Conservation (phyloP, 192 early-diverging fungal species). For the Entrophospora sp. region DNA sequence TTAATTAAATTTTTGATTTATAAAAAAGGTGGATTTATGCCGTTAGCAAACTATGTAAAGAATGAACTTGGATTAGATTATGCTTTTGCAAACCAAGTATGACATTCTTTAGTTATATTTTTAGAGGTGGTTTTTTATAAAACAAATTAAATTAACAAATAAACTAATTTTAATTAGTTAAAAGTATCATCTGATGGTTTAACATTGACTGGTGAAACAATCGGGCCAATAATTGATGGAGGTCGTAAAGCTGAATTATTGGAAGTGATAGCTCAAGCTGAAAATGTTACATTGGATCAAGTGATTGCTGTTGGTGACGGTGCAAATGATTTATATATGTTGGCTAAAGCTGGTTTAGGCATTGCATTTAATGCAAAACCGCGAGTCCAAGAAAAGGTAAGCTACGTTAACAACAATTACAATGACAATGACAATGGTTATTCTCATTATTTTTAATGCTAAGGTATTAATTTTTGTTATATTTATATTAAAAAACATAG, state of each 20-base stretch:
- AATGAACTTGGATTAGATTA: slow-evolving; percentile 86
- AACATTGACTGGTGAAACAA: slow-evolving; percentile 75
- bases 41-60: slow-evolving; percentile 88
- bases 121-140: background rate
- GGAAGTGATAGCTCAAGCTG: slow-evolving; percentile 92
- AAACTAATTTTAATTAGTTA: slow-evolving; percentile 49
- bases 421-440: background rate
- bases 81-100: slow-evolving; percentile 90
- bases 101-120: background rate
- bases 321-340: slow-evolving; percentile 95
- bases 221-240: slow-evolving; percentile 87
- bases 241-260: slow-evolving; percentile 89
- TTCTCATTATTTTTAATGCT: background rate
- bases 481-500: slow-evolving; percentile 26
- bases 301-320: slow-evolving; percentile 98
- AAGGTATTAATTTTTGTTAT: background rate
- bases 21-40: slow-evolving; percentile 77
- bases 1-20: background rate
- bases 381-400: slow-evolving; percentile 79
- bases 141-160: background rate
- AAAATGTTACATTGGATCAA: slow-evolving; percentile 77
- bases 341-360: slow-evolving; percentile 85
- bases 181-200: slow-evolving; percentile 77
- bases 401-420: background rate
- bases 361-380: slow-evolving; percentile 99